Percentiles rank a stretch among this genome's conserved stretches.
Conservation (phyloP, 116 monocot species). For the Trichopus zeylanicus region DNA sequence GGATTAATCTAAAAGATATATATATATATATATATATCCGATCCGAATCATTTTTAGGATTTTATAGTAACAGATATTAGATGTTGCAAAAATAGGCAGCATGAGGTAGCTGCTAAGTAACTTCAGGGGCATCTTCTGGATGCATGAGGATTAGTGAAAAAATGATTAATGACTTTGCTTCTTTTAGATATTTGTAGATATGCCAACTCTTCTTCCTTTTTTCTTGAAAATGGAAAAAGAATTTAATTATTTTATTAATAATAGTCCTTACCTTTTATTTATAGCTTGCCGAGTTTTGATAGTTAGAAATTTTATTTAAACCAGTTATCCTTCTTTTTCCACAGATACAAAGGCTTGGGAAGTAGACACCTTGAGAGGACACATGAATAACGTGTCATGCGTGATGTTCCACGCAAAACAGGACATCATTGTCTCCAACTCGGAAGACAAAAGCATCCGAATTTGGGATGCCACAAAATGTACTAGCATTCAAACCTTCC, state of each 20-base stretch:
- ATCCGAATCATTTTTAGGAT: too few relatives aligned
- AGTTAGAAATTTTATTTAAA: neutral
- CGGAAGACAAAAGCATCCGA: constrained; percentile 91
- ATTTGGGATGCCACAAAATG: constrained; percentile 95
- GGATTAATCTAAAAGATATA: too few relatives aligned
- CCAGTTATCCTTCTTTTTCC: neutral
- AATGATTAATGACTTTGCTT: neutral
- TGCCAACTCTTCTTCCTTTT: too few relatives aligned
- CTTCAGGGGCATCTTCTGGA: neutral
- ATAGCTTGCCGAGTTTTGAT: too few relatives aligned
- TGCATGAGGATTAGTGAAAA: neutral
- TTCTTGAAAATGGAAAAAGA: too few relatives aligned
- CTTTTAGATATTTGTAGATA: too few relatives aligned
- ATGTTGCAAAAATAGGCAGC: too few relatives aligned
- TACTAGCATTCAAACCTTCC: constrained; percentile 78
- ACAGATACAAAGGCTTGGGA: constrained; percentile 97
- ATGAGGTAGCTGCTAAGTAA: too few relatives aligned
- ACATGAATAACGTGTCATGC: constrained; percentile 95
- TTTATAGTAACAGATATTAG: too few relatives aligned
- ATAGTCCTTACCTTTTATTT: too few relatives aligned
- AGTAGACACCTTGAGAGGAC: constrained; percentile 91
- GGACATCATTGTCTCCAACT: constrained; percentile 90
- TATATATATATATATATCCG: too few relatives aligned
- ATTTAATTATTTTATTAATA: too few relatives aligned
- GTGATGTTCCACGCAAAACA: constrained; percentile 95